These are phyloP conservation scores for Globisporangium alternatum DNA, from an alignment of 352 stramenopile species.

Conservation along the genomic window DNA sequence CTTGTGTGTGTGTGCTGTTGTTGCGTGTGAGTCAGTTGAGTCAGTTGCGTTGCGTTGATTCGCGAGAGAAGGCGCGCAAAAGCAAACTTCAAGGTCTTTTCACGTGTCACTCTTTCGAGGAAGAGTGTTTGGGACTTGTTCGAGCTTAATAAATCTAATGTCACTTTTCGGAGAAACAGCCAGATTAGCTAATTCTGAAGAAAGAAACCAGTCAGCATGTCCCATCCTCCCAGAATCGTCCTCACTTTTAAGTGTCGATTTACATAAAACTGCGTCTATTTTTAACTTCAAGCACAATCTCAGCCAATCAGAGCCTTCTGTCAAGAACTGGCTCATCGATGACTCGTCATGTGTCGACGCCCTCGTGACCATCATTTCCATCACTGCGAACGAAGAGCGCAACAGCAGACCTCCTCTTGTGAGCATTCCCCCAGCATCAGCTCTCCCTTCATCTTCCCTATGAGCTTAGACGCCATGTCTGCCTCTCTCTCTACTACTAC, in stretches of 20 bases:
- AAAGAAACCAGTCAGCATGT: not conserved
- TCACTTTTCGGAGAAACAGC: not conserved
- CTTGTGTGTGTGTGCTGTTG: not conserved
- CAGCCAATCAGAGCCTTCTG: not conserved
- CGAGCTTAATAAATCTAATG: not conserved
- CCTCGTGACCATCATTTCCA: conserved; percentile 1
- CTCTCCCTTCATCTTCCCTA: not conserved
- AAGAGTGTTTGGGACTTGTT: not conserved
- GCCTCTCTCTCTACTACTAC: conserved; percentile 9
- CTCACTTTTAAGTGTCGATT: too few species aligned
- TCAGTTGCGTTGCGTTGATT: too few species aligned
- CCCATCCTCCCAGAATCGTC: not conserved
- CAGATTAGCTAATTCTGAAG: conserved; percentile 11
- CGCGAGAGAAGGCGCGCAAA: not conserved
- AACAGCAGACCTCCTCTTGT: not conserved
- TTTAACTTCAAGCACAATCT: not conserved
- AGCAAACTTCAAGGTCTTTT: not conserved
- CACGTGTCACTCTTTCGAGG: too few species aligned
- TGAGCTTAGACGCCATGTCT: conserved; percentile 3
- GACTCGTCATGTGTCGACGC: conserved; percentile 5
- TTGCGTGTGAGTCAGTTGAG: not conserved
- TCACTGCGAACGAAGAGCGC: conserved; percentile 3
- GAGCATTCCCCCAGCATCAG: not conserved
- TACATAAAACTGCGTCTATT: too few species aligned
- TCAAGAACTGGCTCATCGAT: conserved; percentile 2